Percentiles rank a stretch among this genome's conserved stretches.
Conservation (phyloP, 2,329 filamentous ascomycete species). For the Remersonia thermophila region DNA sequence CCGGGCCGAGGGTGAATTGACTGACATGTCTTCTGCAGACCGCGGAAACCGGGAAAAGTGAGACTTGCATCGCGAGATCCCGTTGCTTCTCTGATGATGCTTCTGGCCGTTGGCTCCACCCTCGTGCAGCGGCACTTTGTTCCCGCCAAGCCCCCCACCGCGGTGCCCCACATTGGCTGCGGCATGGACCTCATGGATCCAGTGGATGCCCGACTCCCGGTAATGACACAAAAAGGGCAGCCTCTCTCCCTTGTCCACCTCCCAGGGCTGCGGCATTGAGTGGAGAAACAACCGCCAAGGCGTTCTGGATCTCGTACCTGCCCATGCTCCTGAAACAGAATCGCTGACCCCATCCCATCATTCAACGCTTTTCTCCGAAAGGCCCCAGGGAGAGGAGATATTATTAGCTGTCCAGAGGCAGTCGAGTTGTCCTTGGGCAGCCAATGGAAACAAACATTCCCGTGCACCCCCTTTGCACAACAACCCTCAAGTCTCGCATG, state of each 20-base stretch:
- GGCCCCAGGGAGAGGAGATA: too few relatives aligned
- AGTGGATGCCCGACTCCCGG: background rate
- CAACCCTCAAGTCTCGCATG: conserved; percentile 5
- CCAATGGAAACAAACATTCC: background rate
- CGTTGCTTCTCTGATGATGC: too few relatives aligned
- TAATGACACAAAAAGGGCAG: background rate
- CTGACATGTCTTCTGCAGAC: too few relatives aligned
- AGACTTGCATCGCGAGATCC: too few relatives aligned
- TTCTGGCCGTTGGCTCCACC: too few relatives aligned
- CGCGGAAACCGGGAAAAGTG: too few relatives aligned
- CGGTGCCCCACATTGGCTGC: background rate
- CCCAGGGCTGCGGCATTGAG: background rate
- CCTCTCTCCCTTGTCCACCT: background rate
- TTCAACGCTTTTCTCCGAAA: too few relatives aligned
- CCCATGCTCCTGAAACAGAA: background rate
- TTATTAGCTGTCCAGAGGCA: too few relatives aligned
- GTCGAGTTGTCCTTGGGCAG: background rate
- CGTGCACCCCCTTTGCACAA: too few relatives aligned
- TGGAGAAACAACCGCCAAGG: background rate
- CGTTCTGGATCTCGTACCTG: background rate
- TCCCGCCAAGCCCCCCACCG: background rate
- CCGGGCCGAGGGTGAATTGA: too few relatives aligned
- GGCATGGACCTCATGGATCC: too few relatives aligned
- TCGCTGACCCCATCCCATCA: too few relatives aligned
- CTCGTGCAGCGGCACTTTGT: background rate